A percentile compares a stretch with the other conserved stretches of the same genome.
These are phyloP conservation scores for Pseudisothecium myosuroides DNA, from an alignment of 225 moss, liverwort and hornwort species.

Conservation along the genomic window DNA sequence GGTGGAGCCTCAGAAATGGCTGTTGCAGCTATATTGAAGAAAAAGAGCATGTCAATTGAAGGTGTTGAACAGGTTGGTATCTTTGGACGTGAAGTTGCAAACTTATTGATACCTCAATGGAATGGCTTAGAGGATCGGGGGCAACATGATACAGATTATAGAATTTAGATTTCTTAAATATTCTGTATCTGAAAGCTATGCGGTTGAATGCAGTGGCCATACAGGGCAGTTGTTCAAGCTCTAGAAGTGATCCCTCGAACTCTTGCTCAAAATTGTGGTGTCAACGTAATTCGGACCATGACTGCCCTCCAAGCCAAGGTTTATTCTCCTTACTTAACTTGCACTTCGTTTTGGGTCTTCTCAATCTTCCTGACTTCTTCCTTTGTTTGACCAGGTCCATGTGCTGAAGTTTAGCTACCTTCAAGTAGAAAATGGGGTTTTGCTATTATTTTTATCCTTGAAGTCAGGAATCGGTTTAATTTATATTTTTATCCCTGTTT, in stretches of 20 bases:
- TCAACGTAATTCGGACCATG: slow-evolving; percentile 78
- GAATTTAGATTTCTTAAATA: neutral
- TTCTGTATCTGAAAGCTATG: neutral
- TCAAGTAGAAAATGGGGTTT: neutral
- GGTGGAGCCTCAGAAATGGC: slow-evolving; percentile 98
- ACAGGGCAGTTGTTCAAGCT: slow-evolving; percentile 82
- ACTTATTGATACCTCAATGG: neutral
- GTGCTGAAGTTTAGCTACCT: neutral
- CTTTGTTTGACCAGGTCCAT: neutral
- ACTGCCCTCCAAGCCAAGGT: slow-evolving; percentile 89
- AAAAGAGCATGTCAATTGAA: slow-evolving; percentile 73
- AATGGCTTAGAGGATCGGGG: neutral
- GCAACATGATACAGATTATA: neutral
- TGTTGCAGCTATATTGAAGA: slow-evolving; percentile 69
- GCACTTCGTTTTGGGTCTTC: neutral
- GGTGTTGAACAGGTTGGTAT: slow-evolving; percentile 59
- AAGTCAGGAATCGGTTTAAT: neutral
- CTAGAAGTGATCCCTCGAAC: slow-evolving; percentile 87
- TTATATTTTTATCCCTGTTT: neutral
- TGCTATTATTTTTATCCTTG: neutral
- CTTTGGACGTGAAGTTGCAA: neutral
- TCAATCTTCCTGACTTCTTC: neutral
- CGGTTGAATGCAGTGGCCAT: slow-evolving; percentile 59
- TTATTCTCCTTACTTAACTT: neutral
- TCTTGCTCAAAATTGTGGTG: slow-evolving; percentile 80